Percentiles rank a stretch among this genome's conserved stretches.
Evolutionary conservation across 352 stramenopile genomes (phyloP).

Genomic region (Phytophthora constricta): DNA sequence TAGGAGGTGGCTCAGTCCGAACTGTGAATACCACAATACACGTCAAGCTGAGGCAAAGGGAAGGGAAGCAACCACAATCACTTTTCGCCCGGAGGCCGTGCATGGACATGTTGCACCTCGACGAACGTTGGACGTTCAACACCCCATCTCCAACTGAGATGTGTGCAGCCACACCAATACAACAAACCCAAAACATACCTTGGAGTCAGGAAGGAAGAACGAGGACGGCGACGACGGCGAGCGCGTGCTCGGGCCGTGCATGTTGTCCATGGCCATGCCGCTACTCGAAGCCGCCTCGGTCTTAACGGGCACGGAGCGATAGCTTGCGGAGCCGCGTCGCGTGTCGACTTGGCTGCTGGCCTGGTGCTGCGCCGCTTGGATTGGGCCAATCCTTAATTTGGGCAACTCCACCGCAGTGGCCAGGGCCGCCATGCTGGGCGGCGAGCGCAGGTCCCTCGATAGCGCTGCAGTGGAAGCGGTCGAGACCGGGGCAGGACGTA

Average conservation of each 20-base stretch:
- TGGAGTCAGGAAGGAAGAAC: slow-evolving; percentile 49
- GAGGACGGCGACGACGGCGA: slow-evolving; percentile 53
- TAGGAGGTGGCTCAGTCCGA: slow-evolving; percentile 62
- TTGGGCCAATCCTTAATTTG: slow-evolving; percentile 40
- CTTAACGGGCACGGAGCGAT: slow-evolving; percentile 31
- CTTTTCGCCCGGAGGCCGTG: slow-evolving; percentile 5
- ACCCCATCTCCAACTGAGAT: background rate
- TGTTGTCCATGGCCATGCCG: slow-evolving; percentile 2
- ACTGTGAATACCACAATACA: slow-evolving; percentile 45
- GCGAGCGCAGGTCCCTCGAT: background rate
- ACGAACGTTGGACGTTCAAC: background rate
- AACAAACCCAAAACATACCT: slow-evolving; percentile 23
- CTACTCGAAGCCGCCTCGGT: slow-evolving; percentile 5
- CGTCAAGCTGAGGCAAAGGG: slow-evolving; percentile 29
- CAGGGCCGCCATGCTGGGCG: background rate
- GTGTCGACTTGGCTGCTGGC: slow-evolving; percentile 20
- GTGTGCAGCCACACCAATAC: background rate
- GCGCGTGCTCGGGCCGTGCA: slow-evolving; percentile 28
- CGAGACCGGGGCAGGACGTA: background rate
- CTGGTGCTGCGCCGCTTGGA: slow-evolving; percentile 21
- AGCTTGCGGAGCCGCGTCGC: slow-evolving; percentile 4
- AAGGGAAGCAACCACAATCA: slow-evolving; percentile 20
- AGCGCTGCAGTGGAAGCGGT: too few relatives aligned
- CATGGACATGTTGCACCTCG: slow-evolving; percentile 19
- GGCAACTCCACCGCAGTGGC: slow-evolving; percentile 22